Evolutionary conservation across 2,329 filamentous ascomycete genomes (phyloP), one percentile per base, ranked within the genome.

Genomic region (Knufia petricola): DNA sequence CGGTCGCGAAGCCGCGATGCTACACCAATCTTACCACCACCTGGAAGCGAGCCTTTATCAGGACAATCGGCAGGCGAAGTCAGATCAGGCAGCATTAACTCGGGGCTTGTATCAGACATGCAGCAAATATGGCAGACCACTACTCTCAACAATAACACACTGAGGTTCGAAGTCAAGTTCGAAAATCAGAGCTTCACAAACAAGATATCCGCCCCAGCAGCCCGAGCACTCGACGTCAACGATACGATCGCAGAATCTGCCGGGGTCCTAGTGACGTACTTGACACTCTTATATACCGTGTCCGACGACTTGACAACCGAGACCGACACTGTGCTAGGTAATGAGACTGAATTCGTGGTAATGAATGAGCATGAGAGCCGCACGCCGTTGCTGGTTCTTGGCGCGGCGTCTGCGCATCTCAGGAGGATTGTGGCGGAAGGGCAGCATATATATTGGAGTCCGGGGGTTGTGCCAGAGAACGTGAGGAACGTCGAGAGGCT

Each of bases 361-460:
- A 46, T 46, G 43, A 20, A 36, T 26, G 43, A 46, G 32, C 43
- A 46, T 36, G 43, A 46, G 30, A 36, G 32, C 9, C 7, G 43
- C 7, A 37, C 32, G 30, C 43, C 30, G 30, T 23, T 21, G 30
- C 30, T 46, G 6, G 19, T 36, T 9, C 32, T 46, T 9, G 43
- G 43, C 3, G 30, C 19, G 10, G 43, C 23, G 6, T 36, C 31
- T 24, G 43, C 31, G 30, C 20, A 46, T 46, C 19, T 46, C 2
- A 21, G 10, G 12, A 23, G 20, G 15, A 23, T 46, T 23, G 31
- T 37, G 43, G 43, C 36, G 21, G 43, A 37, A 17, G 43, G 43
- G 8, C 19, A 46, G 23, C 37, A 36, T 21, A 26, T 46, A 17
- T 46, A 46, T 21, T 46, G 43, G 43, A 24, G 31, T 24, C 32